These are phyloP conservation scores for Metschnikowia anglica DNA, from an alignment of 805 yeast genomes.

Conservation along the genomic window DNA sequence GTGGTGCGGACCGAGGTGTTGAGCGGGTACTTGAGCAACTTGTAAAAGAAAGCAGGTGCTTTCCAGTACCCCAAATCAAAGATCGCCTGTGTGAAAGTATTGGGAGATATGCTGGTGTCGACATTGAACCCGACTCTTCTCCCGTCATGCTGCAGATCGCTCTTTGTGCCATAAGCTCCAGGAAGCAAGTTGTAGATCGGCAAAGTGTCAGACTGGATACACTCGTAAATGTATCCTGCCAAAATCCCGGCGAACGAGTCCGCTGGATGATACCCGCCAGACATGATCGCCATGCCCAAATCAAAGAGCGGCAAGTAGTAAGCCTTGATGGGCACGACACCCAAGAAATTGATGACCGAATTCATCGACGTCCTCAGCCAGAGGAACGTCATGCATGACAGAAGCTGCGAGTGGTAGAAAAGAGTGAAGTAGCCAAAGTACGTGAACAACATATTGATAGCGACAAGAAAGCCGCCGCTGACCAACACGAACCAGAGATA, in stretches of 20 bases:
- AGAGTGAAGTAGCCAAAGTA: constrained; percentile 13
- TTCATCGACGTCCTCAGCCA: constrained; percentile 62
- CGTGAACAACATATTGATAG: constrained; percentile 25
- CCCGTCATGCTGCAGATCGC: constrained; percentile 7
- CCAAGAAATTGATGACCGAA: constrained; percentile 52
- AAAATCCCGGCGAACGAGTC: constrained; percentile 50
- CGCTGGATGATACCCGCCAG: constrained; percentile 41
- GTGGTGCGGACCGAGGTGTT: constrained; percentile 28
- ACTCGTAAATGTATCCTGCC: constrained; percentile 60
- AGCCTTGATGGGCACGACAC: constrained; percentile 53
- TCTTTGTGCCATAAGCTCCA: constrained; percentile 25
- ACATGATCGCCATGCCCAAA: constrained; percentile 33
- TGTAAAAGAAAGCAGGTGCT: constrained; percentile 50
- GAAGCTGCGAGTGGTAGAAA: constrained; percentile 41
- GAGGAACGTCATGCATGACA: constrained; percentile 56
- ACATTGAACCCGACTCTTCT: constrained; percentile 32
- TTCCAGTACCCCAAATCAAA: constrained; percentile 53
- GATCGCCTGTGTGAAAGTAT: constrained; percentile 29
- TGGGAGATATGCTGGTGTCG: constrained; percentile 11
- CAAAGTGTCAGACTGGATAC: constrained; percentile 56
- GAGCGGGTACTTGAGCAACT: constrained; percentile 30
- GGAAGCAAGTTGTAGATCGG: constrained; percentile 42
- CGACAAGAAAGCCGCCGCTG: constrained; percentile 47
- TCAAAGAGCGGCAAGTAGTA: constrained; percentile 51
- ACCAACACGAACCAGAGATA: constrained; percentile 54